Evolutionary conservation across 352 stramenopile species (phyloP).

Genomic region (Globisporangium emineosum): DNA sequence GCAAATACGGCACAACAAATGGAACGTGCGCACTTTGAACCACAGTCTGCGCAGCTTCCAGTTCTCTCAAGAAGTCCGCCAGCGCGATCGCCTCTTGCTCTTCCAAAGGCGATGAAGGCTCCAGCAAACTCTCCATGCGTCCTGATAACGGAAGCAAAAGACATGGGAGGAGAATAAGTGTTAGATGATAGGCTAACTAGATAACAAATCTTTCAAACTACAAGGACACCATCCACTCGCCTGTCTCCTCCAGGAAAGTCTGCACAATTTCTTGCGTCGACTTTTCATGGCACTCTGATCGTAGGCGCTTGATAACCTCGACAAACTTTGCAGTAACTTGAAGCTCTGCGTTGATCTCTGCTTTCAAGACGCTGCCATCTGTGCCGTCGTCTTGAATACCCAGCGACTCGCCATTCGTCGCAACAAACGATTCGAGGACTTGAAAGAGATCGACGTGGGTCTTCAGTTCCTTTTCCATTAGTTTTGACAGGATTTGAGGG

Average conservation of each 20-base stretch:
- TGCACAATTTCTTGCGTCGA: slow-evolving; percentile 63
- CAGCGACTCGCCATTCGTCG: slow-evolving; percentile 26
- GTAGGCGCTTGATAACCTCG: slow-evolving; percentile 34
- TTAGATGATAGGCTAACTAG: background rate
- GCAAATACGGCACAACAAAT: slow-evolving; percentile 73
- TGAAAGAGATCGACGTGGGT: slow-evolving; percentile 47
- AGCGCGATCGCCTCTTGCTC: slow-evolving; percentile 59
- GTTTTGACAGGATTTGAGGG: slow-evolving; percentile 42
- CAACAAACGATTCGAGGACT: slow-evolving; percentile 51
- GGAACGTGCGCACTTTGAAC: slow-evolving; percentile 51
- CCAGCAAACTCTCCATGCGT: slow-evolving; percentile 38
- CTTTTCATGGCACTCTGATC: slow-evolving; percentile 44
- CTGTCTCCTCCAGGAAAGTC: slow-evolving; percentile 52
- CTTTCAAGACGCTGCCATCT: background rate
- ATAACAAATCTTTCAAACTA: background rate
- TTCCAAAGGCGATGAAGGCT: slow-evolving; percentile 43
- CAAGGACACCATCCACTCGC: background rate
- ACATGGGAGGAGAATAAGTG: background rate
- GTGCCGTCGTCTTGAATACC: background rate
- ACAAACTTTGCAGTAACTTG: slow-evolving; percentile 28
- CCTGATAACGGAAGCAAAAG: slow-evolving; percentile 11
- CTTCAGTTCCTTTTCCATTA: slow-evolving; percentile 63
- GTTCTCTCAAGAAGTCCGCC: slow-evolving; percentile 62
- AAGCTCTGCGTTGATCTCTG: slow-evolving; percentile 5
- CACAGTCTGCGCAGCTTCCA: slow-evolving; percentile 56